phyloP scores from a whole-genome alignment of 768 basidiomycete species.

The Leccinum pellstonianum region DNA sequence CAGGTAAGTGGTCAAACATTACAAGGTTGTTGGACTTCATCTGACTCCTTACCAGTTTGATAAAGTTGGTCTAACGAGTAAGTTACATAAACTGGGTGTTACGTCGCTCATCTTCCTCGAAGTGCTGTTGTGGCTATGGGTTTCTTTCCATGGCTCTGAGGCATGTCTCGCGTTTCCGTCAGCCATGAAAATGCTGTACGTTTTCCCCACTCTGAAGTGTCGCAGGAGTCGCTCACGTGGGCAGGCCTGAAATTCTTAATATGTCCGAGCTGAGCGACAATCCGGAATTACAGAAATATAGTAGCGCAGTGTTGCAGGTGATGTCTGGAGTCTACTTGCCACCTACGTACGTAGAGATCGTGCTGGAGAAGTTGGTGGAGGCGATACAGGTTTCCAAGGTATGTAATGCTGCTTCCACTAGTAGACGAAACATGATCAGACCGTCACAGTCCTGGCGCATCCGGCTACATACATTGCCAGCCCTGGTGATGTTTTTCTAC shows the following conservation, averaged over 20 bases:
- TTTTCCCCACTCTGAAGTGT: constrained; percentile 16
- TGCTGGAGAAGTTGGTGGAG: constrained; percentile 59
- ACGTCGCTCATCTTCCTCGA: constrained; percentile 20
- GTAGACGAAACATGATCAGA: constrained; percentile 12
- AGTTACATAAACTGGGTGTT: constrained; percentile 13
- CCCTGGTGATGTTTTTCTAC: constrained; percentile 88
- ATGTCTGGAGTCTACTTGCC: constrained; percentile 81
- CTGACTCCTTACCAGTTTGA: constrained; percentile 60
- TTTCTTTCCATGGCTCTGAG: constrained; percentile 70
- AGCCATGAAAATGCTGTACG: constrained; percentile 73
- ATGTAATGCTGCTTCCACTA: constrained; percentile 22
- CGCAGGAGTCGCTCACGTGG: constrained; percentile 8
- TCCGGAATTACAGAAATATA: constrained; percentile 77
- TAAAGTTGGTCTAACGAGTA: constrained; percentile 83
- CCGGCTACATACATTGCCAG: constrained; percentile 83
- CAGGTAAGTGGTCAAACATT: constrained; percentile 40
- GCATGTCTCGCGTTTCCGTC: constrained; percentile 79
- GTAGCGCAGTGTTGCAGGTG: constrained; percentile 76
- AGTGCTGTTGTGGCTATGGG: constrained; percentile 83
- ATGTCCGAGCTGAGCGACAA: constrained; percentile 91
- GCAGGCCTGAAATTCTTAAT: constrained; percentile 81
- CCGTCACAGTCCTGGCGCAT: constrained; percentile 80
- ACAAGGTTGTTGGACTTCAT: not conserved
- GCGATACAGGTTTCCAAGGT: constrained; percentile 81
- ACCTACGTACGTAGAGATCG: constrained; percentile 56